Base-by-base conservation (phyloP, 2,329 filamentous ascomycete species). In the Fusarium albosuccineum region DNA sequence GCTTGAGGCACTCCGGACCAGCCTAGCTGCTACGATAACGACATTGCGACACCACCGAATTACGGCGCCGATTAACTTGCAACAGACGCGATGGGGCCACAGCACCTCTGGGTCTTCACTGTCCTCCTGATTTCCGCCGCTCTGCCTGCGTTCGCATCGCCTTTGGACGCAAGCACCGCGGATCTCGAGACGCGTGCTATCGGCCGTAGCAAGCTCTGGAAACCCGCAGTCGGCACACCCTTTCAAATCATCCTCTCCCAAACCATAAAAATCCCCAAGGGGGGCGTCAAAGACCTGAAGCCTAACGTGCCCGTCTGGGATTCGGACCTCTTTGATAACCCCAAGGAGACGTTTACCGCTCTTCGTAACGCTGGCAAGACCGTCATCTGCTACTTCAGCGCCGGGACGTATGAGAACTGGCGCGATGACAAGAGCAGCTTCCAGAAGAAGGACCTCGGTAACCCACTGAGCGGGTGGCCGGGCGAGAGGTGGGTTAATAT, bases 341-440 rank as follows among this genome's bases (percentile, higher is more conserved):
- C 72, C 27, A 64, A 58, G 3, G 52, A 66, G 13, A 76, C 75
- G 2, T 74, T 91, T 60, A 82, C 87, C 62, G 80, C 89, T 11
- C 88, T 90, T 75, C 80, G 84, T 58, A 86, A 85, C 51, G 75
- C 79, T 6, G 85, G 83, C 9, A 86, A 86, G 72, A 88, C 86
- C 64, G 86, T 92, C 55, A 89, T 93, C 60, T 93, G 91, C 80
- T 93, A 93, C 78, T 93, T 93, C 79, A 90, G 87, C 52, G 90
- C 89, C 0, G 91, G 91, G 1, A 89, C 87, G 8, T 92, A 85
- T 70, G 91, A 93, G 76, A 74, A 87, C 52, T 87, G 84, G 80
- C 83, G 91, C 4, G 77, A 82, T 1, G 91, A 93, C 73, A 82
- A 83, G 16, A 73, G 72, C 30, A 70, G 85, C 6, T 92, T 92